Base-by-base conservation (phyloP, 1,284 basidiomycete species). In the Tilletia setariae region DNA sequence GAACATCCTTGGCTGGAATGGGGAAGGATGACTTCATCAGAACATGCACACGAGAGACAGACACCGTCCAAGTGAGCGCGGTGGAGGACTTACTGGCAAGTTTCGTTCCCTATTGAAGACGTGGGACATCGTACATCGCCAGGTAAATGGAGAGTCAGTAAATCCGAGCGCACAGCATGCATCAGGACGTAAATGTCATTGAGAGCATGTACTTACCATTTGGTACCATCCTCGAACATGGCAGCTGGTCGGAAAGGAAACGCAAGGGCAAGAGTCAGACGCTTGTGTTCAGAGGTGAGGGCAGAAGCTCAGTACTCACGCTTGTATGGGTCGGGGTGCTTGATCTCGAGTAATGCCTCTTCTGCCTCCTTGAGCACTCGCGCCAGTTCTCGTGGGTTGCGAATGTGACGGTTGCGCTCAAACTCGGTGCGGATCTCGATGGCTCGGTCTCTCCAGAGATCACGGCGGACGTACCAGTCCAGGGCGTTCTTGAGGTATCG, bases 291-390 rank as follows among this genome's bases (percentile, higher is more conserved):
- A 23, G 3, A 21, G 13, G 25, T 8, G 13, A 21, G n/a, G 64
- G 56, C 1, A 21, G 7, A 44, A 40, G 21, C 1, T 7, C 47
- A 21, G 21, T 43, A 86, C 88, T 85, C 84, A 96, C 94, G 85
- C 83, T 90, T 90, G 84, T 94, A 93, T 64, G 94, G 94, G 84
- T 96, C 94, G 13, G 93, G 94, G 83, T 97, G 94, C 73, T 85
- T 85, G 76, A 85, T 87, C 40, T 84, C 84, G 16, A 88, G 89
- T 35, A 96, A 85, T 35, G 88, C 84, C 9, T 88, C 89, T 84
- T 96, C 94, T 7, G 93, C 92, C 79, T 89, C 88, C 79, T 89
- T 88, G 49, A 97, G 84, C 67, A 96, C 88, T n/a, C 84, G 81
- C 15, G 91, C 91, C 66, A 97, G 85, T 35, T 90, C 90, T 73